Percentiles rank a stretch among this genome's conserved stretches.
Conservation (phyloP, 2,329 filamentous ascomycete genomes). For the Diatrype stigma region DNA sequence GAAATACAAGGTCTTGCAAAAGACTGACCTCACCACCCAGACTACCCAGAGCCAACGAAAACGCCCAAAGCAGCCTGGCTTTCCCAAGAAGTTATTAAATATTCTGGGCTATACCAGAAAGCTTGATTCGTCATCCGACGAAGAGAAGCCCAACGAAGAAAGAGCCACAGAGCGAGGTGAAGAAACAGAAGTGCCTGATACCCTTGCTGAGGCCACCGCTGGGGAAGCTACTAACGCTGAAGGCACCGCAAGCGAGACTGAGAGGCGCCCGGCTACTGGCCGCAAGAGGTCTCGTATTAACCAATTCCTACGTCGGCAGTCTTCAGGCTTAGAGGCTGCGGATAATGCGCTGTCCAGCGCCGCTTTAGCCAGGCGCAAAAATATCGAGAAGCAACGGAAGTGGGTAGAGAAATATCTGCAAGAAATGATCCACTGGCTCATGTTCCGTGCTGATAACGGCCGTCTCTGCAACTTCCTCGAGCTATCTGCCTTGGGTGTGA, state of each 20-base stretch:
- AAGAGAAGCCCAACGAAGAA: slow-evolving; percentile 64
- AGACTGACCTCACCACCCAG: slow-evolving; percentile 78
- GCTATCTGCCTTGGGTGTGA: slow-evolving; percentile 86
- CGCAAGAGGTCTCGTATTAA: slow-evolving; percentile 50
- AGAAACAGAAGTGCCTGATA: slow-evolving; percentile 32
- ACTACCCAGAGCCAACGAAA: slow-evolving; percentile 61
- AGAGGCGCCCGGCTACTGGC: slow-evolving; percentile 42
- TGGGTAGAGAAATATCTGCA: slow-evolving; percentile 87
- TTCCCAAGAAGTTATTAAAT: slow-evolving; percentile 84
- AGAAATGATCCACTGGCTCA: slow-evolving; percentile 92
- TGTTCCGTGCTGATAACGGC: slow-evolving; percentile 94
- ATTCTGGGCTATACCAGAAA: slow-evolving; percentile 80
- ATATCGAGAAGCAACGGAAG: slow-evolving; percentile 77
- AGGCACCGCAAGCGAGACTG: slow-evolving; percentile 65
- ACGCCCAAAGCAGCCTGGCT: slow-evolving; percentile 78
- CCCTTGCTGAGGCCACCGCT: slow-evolving; percentile 36
- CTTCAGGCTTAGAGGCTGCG: slow-evolving; percentile 44
- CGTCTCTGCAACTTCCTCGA: slow-evolving; percentile 94
- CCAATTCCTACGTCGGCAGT: slow-evolving; percentile 50
- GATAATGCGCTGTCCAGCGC: slow-evolving; percentile 42
- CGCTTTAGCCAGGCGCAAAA: slow-evolving; percentile 53
- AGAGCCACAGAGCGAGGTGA: slow-evolving; percentile 33
- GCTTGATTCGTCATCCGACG: slow-evolving; percentile 73
- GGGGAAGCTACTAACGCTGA: slow-evolving; percentile 49
- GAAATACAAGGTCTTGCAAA: slow-evolving; percentile 84